Conservation (phyloP, 352 stramenopile species). For the Blastocystis sp. region DNA sequence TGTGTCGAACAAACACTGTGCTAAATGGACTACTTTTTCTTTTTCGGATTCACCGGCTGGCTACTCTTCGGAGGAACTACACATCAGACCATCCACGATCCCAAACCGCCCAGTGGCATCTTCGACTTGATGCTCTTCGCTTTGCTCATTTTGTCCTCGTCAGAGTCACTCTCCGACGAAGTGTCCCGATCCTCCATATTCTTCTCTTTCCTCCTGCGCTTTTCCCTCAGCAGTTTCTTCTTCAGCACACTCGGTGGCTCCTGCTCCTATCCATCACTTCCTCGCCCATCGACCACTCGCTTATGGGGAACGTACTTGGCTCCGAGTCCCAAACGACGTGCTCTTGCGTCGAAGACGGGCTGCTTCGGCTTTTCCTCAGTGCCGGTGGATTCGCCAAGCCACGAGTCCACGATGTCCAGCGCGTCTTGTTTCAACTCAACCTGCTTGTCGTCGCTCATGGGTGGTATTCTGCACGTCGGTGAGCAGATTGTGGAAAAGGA, state of each 20-base stretch:
- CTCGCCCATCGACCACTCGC: not conserved
- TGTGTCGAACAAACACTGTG: not conserved
- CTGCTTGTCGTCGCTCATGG: slow-evolving; percentile 47
- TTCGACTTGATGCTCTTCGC: slow-evolving; percentile 43
- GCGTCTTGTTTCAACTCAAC: slow-evolving; percentile 58
- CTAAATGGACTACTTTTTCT: not conserved
- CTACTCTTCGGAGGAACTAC: not conserved
- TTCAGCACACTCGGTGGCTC: slow-evolving; percentile 55
- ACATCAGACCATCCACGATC: too few relatives aligned
- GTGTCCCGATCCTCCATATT: slow-evolving; percentile 21
- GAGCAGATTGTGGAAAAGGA: not conserved
- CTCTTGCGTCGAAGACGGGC: slow-evolving; percentile 42
- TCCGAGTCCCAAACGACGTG: slow-evolving; percentile 35
- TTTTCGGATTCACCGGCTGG: not conserved
- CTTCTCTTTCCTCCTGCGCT: slow-evolving; percentile 37
- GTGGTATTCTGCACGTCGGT: too few relatives aligned
- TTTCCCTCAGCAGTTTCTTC: slow-evolving; percentile 62
- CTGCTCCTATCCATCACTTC: not conserved
- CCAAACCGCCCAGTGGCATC: not conserved
- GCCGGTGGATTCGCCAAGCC: slow-evolving; percentile 6
- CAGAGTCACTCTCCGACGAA: slow-evolving; percentile 37
- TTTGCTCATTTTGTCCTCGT: slow-evolving; percentile 46
- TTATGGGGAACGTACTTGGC: slow-evolving; percentile 66
- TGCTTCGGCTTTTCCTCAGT: slow-evolving; percentile 11
- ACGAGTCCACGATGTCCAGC: slow-evolving; percentile 52